phyloP scores from a whole-genome alignment of 495 filamentous ascomycete genomes.

The Melanomma pulvis-pyrius region DNA sequence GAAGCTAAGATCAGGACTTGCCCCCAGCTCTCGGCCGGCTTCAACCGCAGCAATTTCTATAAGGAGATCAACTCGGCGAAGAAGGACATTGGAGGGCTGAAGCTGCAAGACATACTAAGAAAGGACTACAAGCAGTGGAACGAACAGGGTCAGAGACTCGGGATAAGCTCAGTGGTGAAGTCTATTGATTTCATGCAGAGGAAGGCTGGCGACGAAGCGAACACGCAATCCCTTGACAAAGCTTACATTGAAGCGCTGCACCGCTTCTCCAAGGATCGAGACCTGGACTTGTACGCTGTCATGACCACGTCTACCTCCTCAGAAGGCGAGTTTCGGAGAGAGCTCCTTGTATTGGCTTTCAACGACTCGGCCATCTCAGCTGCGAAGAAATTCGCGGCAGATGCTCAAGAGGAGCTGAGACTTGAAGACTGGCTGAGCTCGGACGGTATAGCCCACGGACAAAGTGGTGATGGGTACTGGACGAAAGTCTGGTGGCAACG shows the following conservation, averaged over 20 bases:
- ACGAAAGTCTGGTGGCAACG: conserved; percentile 57
- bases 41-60: conserved; percentile 64
- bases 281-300: conserved; percentile 67
- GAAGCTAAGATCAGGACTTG: conserved; percentile 55
- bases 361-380: conserved; percentile 50
- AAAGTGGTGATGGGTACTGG: conserved; percentile 23
- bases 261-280: conserved; percentile 59
- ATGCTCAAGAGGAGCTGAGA: conserved; percentile 54
- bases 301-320: conserved; percentile 69
- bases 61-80: conserved; percentile 67
- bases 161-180: conserved; percentile 74
- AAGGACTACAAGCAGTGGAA: conserved; percentile 95
- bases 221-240: conserved; percentile 40
- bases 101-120: conserved; percentile 71
- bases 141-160: conserved; percentile 63
- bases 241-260: conserved; percentile 55
- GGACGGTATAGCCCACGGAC: conserved; percentile 10
- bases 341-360: conserved; percentile 72
- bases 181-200: conserved; percentile 63
- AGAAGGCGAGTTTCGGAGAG: conserved; percentile 63
- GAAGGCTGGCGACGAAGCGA: conserved; percentile 54
- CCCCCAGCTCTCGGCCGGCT: conserved; percentile 45
- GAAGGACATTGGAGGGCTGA: conserved; percentile 67
- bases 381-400: conserved; percentile 57
- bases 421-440: conserved; percentile 58